A percentile compares a stretch with the other conserved stretches of the same genome.
Conservation (phyloP, 2,329 filamentous ascomycete genomes). For the Pseudogymnoascus sp. region DNA sequence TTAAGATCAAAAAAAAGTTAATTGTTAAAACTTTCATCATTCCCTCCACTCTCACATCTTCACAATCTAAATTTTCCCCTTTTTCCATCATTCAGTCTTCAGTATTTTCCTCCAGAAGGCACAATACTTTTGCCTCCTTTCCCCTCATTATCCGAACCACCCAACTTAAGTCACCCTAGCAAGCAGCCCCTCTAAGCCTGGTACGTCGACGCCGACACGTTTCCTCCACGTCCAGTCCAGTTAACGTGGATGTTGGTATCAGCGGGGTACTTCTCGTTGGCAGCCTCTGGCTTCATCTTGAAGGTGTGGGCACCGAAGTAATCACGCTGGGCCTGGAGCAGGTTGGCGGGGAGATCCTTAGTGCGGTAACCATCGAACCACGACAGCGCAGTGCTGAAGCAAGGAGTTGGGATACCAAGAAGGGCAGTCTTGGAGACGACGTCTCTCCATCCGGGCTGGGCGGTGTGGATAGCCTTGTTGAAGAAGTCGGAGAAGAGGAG, state of each 20-base stretch:
- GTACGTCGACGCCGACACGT: conserved; percentile 96
- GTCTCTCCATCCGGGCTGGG: conserved; percentile 87
- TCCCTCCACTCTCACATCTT: too few relatives aligned
- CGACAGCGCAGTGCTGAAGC: conserved; percentile 92
- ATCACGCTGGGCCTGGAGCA: conserved; percentile 97
- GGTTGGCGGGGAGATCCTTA: conserved; percentile 94
- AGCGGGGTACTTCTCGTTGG: conserved; percentile 71
- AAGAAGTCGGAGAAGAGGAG: conserved; percentile 99
- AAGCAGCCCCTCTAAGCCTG: conserved; percentile 61
- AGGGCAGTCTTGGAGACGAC: conserved; percentile 86
- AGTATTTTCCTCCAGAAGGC: too few relatives aligned
- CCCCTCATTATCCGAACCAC: too few relatives aligned
- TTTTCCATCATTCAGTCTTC: too few relatives aligned
- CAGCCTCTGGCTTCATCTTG: conserved; percentile 74
- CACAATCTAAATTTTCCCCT: too few relatives aligned
- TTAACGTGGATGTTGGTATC: conserved; percentile 96
- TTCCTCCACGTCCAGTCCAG: conserved; percentile 98
- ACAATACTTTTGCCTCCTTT: too few relatives aligned
- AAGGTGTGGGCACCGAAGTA: conserved; percentile 98
- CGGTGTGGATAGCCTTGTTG: conserved; percentile 97
- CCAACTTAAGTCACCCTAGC: neutral
- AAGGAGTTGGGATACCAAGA: conserved; percentile 91
- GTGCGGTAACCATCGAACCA: conserved; percentile 99
- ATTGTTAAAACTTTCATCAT: too few relatives aligned
- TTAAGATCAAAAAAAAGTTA: too few relatives aligned